These are phyloP conservation scores for Cucurbita pepo DNA, from an alignment of 306 rosid species.

Conservation along the genomic window DNA sequence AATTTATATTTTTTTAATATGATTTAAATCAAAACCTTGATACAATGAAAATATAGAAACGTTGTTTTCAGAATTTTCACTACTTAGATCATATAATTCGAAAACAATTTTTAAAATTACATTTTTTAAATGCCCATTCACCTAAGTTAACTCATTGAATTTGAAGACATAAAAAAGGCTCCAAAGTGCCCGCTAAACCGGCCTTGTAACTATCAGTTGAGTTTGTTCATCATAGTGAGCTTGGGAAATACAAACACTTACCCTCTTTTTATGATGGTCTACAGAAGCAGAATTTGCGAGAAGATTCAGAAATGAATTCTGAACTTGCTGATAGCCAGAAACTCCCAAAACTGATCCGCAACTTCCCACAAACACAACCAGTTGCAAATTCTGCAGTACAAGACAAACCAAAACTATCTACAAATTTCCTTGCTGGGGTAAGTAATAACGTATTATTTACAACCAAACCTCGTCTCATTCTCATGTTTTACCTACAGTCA, in stretches of 20 bases:
- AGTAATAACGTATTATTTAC: constrained; percentile 5
- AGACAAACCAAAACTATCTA: constrained; percentile 32
- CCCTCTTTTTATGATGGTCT: constrained; percentile 4
- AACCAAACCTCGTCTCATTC: background rate
- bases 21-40: too few relatives aligned
- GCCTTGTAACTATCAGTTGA: background rate
- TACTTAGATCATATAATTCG: too few relatives aligned
- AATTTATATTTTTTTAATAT: too few relatives aligned
- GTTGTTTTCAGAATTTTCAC: too few relatives aligned
- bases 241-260: background rate
- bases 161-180: too few relatives aligned
- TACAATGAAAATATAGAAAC: too few relatives aligned
- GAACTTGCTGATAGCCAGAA: constrained; percentile 14
- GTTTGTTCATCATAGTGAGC: background rate
- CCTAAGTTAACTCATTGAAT: too few relatives aligned
- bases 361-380: constrained; percentile 56
- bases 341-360: constrained; percentile 36
- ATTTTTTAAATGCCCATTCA: too few relatives aligned
- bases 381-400: constrained; percentile 16
- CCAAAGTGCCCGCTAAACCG: too few relatives aligned
- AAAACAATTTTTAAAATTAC: too few relatives aligned
- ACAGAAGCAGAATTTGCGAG: constrained; percentile 64
- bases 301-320: constrained; percentile 15
- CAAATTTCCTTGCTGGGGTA: constrained; percentile 47
- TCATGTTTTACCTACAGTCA: background rate